phyloP scores from a whole-genome alignment of 2,329 filamentous ascomycete species.

The Pseudogymnoascus sp. region DNA sequence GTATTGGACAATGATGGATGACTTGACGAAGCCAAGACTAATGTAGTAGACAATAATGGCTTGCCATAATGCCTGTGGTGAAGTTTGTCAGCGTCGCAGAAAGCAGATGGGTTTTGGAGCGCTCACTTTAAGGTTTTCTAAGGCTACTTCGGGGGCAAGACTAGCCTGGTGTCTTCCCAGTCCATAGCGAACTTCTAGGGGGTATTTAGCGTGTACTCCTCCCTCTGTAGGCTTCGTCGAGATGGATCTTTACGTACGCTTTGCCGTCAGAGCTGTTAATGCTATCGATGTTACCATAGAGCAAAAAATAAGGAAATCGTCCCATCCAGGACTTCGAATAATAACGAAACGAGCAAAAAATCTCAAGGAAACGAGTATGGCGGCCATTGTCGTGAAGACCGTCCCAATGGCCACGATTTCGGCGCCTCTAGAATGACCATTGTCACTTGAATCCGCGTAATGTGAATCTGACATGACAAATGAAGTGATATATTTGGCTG shows the following conservation, averaged over 20 bases:
- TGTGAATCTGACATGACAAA: neutral
- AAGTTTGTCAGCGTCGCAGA: conserved; percentile 5
- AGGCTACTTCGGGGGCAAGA: conserved; percentile 16
- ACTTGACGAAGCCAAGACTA: conserved; percentile 30
- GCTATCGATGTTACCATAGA: conserved; percentile 17
- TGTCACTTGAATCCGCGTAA: neutral
- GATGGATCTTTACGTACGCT: neutral
- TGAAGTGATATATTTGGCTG: neutral
- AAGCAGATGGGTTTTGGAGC: conserved; percentile 13
- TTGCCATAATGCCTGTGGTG: conserved; percentile 26
- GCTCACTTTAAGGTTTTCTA: conserved; percentile 22
- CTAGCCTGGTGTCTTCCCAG: conserved; percentile 22
- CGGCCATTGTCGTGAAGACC: conserved; percentile 13
- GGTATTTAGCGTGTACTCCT: conserved; percentile 9
- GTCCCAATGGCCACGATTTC: neutral
- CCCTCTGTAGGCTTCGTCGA: neutral
- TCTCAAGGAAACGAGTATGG: conserved; percentile 12
- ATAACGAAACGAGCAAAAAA: conserved; percentile 16
- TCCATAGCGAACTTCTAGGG: conserved; percentile 22
- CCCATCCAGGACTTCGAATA: conserved; percentile 15
- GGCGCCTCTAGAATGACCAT: neutral
- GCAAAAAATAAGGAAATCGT: conserved; percentile 17
- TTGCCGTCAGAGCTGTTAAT: conserved; percentile 7
- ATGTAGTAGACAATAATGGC: conserved; percentile 32
- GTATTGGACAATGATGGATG: conserved; percentile 35